Percentiles rank a stretch among this genome's conserved stretches.
phyloP scores from a whole-genome alignment of 2,329 filamentous ascomycete genomes.

The Stachybotrys chlorohalonatus region DNA sequence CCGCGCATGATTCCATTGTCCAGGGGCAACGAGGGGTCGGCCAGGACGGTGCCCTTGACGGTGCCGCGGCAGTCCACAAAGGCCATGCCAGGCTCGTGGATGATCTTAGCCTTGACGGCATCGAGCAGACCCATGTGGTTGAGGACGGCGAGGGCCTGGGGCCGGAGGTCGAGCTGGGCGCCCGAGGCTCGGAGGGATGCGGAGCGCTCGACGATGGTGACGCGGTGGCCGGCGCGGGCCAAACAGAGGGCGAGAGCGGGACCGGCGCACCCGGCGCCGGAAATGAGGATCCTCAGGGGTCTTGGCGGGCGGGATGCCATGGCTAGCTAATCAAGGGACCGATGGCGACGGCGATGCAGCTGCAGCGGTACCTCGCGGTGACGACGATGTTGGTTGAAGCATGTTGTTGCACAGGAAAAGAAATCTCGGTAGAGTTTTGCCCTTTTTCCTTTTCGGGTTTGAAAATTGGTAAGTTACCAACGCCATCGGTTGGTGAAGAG shows the following conservation, averaged over 20 bases:
- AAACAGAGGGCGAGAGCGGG: slow-evolving; percentile 21
- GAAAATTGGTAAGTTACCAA: too few species aligned
- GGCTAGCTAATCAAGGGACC: too few species aligned
- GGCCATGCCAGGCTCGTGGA: slow-evolving; percentile 38
- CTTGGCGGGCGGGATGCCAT: neutral
- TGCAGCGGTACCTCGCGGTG: neutral
- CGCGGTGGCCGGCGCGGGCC: slow-evolving; percentile 14
- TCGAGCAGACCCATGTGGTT: slow-evolving; percentile 19
- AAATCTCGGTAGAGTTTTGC: neutral
- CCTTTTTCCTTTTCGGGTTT: neutral
- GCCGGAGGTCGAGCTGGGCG: slow-evolving; percentile 45
- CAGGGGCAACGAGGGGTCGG: slow-evolving; percentile 31
- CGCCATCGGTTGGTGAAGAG: neutral
- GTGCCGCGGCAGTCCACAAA: slow-evolving; percentile 32
- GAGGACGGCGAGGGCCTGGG: slow-evolving; percentile 38
- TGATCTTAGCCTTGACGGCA: slow-evolving; percentile 22
- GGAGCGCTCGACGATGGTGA: slow-evolving; percentile 31
- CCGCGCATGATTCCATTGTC: slow-evolving; percentile 49
- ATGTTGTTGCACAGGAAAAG: neutral
- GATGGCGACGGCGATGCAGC: neutral
- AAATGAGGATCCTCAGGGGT: slow-evolving; percentile 13
- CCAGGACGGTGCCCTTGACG: slow-evolving; percentile 1
- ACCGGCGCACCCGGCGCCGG: slow-evolving; percentile 23
- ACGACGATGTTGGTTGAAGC: neutral
- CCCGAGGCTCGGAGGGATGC: slow-evolving; percentile 33